Conservation (phyloP, 1,284 basidiomycete species). For the Taiwanofungus camphoratus region DNA sequence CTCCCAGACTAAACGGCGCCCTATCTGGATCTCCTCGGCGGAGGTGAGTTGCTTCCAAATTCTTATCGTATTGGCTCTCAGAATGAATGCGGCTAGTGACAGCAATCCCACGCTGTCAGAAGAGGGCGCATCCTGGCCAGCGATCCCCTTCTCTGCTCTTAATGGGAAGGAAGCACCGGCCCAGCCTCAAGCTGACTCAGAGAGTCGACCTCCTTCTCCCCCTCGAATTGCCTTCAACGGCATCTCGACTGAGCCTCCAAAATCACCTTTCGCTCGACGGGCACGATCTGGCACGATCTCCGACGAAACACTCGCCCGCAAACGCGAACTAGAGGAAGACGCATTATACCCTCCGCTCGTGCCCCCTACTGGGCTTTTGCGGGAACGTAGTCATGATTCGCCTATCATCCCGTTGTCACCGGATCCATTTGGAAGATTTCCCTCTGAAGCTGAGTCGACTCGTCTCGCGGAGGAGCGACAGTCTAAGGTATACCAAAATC, state of each 20-base stretch:
- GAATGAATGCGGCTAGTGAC: neutral
- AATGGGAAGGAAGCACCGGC: constrained; percentile 14
- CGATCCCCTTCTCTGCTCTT: constrained; percentile 31
- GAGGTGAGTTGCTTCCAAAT: constrained; percentile 11
- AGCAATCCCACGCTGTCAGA: constrained; percentile 9
- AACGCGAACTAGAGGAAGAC: constrained; percentile 42
- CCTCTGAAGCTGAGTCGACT: constrained; percentile 39
- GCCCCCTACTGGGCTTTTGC: constrained; percentile 24
- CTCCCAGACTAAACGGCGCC: constrained; percentile 4
- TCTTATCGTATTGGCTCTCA: neutral
- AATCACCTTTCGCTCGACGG: constrained; percentile 33
- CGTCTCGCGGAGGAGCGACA: constrained; percentile 7
- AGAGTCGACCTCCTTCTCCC: constrained; percentile 37
- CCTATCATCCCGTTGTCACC: constrained; percentile 69
- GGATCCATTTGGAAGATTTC: constrained; percentile 70
- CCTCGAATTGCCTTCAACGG: constrained; percentile 66
- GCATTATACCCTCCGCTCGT: constrained; percentile 37
- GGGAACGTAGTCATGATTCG: constrained; percentile 24
- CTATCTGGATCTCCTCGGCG: constrained; percentile 12
- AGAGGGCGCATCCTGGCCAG: constrained; percentile 30
- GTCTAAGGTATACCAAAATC: constrained; percentile 13
- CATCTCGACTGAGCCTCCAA: constrained; percentile 52
- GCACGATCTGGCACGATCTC: constrained; percentile 23
- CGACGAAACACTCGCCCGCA: constrained; percentile 47
- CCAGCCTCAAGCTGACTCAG: constrained; percentile 10